phyloP scores from a whole-genome alignment of 352 stramenopile genomes.

The Phytophthora citricola region DNA sequence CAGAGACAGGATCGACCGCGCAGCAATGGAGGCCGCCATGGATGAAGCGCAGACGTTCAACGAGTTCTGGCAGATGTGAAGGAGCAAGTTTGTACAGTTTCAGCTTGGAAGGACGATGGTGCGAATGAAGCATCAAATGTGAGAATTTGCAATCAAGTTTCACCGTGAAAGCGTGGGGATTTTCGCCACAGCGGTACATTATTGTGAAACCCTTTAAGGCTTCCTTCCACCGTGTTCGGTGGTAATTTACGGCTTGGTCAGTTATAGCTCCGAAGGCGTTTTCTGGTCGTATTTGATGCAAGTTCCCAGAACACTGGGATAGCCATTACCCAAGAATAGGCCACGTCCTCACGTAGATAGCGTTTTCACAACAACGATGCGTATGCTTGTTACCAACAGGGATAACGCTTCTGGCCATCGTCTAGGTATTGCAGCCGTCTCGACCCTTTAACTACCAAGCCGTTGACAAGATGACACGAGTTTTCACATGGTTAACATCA shows the following conservation, averaged over 20 bases:
- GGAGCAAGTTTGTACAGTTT: conserved; percentile 14
- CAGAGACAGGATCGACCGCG: conserved; percentile 35
- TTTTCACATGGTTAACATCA: conserved; percentile 20
- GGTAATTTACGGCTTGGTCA: no score
- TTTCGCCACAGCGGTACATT: conserved; percentile 1
- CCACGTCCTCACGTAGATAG: conserved; percentile 1
- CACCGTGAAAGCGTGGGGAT: not conserved
- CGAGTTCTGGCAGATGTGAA: conserved; percentile 50
- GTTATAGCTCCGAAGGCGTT: conserved; percentile 1
- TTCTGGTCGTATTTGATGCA: conserved; percentile 5
- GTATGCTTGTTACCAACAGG: not conserved
- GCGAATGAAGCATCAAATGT: conserved; percentile 21
- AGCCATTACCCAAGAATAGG: conserved; percentile 14
- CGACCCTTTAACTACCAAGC: no score
- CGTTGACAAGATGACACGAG: conserved; percentile 16
- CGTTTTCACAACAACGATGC: conserved; percentile 3
- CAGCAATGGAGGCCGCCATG: conserved; percentile 38
- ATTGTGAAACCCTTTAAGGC: conserved; percentile 3
- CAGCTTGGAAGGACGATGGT: conserved; percentile 7
- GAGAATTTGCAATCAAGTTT: conserved; percentile 23
- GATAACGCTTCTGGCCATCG: conserved; percentile 18
- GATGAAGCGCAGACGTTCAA: conserved; percentile 40
- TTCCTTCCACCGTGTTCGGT: not conserved
- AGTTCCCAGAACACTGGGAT: conserved; percentile 1
- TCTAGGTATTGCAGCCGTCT: conserved; percentile 5